Evolutionary conservation across 1,284 basidiomycete genomes (phyloP), one percentile per base, ranked within the genome.

Genomic region (Trichosporon sp.): DNA sequence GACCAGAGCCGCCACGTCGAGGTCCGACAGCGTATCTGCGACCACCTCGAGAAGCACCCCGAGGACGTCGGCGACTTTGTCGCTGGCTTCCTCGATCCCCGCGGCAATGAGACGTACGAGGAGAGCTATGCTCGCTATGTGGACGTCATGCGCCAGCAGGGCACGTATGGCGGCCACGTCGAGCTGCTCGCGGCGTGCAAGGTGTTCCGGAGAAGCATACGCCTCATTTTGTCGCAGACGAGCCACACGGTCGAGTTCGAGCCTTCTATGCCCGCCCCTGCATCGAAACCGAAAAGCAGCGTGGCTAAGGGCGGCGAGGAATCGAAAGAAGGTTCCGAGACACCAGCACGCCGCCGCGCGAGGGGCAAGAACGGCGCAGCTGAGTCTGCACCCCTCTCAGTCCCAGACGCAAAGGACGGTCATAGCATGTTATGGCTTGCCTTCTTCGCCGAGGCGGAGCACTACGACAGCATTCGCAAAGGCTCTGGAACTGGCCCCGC

Each of bases 371-470:
- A n/a, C n/a, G 56, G 34, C 34, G 40, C 40, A 21, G 32, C 32
- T 32, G 36, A 27, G 13, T 3, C 21, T 58, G 36, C 21, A 36
- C 36, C 14, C 14, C 6, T 40, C 57, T 56, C 32, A 56, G 49
- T 54, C 29, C 49, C 49, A n/a, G 49, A 54, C 27, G 27, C 49
- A 11, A 49, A 58, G 40, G 33, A 23, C n/a, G 75, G 74, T 4
- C 68, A 70, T 25, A 68, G 63, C 25, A 75, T 77, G 71, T 69
- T 78, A 5, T 78, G 77, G 77, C 70, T 78, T 10, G 76, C 76
- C 6, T 69, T 77, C 13, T 77, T 78, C 67, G 74, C 75, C 46
- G 71, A 76, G 56, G 76, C 75, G 0, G 77, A 77, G 64, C 77
- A 78, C 58, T 78, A 76, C 57, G 73, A 78, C 64, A 73, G 71